These are phyloP conservation scores for Tylopilus sp. DNA, from an alignment of 768 basidiomycete species.

Conservation along the genomic window DNA sequence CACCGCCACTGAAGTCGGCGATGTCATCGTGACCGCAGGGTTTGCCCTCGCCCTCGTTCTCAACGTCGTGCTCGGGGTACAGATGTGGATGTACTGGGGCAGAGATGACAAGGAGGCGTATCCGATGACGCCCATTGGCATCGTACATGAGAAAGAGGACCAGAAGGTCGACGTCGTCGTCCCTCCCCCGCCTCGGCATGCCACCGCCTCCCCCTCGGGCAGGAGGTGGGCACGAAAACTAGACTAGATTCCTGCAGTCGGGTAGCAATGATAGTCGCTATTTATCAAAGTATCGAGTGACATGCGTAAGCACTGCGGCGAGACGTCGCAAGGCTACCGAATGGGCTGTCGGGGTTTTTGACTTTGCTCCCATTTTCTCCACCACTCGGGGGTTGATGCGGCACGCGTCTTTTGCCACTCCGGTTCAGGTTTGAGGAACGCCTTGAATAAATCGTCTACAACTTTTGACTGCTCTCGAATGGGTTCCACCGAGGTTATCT, in stretches of 20 bases:
- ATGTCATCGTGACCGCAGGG: slow-evolving; percentile 74
- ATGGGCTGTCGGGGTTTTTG: slow-evolving; percentile 10
- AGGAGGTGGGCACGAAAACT: slow-evolving; percentile 76
- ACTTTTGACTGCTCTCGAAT: slow-evolving; percentile 13
- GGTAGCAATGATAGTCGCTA: slow-evolving; percentile 9
- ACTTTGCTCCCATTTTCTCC: slow-evolving; percentile 29
- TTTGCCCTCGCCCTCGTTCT: slow-evolving; percentile 80
- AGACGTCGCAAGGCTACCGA: neutral
- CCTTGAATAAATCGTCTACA: slow-evolving; percentile 19
- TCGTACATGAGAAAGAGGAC: slow-evolving; percentile 28
- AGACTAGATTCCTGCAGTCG: slow-evolving; percentile 36
- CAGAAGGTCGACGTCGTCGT: slow-evolving; percentile 43
- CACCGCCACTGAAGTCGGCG: slow-evolving; percentile 85
- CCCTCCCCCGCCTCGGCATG: slow-evolving; percentile 41
- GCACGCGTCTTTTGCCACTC: slow-evolving; percentile 26
- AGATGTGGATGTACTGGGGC: slow-evolving; percentile 86
- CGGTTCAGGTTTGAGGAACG: slow-evolving; percentile 23
- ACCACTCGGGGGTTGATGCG: slow-evolving; percentile 26
- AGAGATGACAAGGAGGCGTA: slow-evolving; percentile 38
- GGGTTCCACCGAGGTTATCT: slow-evolving; percentile 9
- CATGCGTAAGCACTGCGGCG: neutral
- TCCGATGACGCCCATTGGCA: slow-evolving; percentile 16
- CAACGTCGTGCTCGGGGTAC: slow-evolving; percentile 79
- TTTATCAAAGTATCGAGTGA: slow-evolving; percentile 14
- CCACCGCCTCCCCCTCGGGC: slow-evolving; percentile 45